phyloP scores from a whole-genome alignment of 768 basidiomycete species.

The Mycena epipterygia region DNA sequence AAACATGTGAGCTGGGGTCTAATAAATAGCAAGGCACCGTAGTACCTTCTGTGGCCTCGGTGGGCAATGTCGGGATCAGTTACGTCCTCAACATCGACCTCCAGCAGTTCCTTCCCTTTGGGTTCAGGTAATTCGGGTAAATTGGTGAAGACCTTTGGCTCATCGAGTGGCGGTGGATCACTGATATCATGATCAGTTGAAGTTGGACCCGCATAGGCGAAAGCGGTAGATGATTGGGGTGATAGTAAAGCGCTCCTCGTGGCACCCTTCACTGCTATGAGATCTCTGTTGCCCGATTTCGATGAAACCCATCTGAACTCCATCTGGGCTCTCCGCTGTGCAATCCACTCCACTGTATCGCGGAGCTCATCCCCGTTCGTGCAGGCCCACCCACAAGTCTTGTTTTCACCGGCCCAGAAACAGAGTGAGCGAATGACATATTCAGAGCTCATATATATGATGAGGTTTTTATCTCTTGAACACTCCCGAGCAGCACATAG shows the following conservation, averaged over 20 bases:
- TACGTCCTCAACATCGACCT: neutral
- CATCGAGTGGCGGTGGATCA: too few species aligned
- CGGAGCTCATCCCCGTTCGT: neutral
- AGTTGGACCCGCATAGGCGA: too few species aligned
- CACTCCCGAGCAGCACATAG: too few species aligned
- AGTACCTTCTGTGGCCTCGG: neutral
- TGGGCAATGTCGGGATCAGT: neutral
- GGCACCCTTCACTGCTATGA: neutral
- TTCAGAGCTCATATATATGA: neutral
- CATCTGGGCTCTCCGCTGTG: neutral
- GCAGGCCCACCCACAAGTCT: neutral
- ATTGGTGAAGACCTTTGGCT: neutral
- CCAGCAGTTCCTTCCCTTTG: neutral
- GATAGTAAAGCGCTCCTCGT: neutral
- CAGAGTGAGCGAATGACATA: constrained; percentile 4
- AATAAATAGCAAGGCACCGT: neutral
- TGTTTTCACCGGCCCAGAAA: constrained; percentile 6
- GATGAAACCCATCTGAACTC: too few species aligned
- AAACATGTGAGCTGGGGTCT: too few species aligned
- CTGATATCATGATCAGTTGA: neutral
- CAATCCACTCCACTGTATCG: neutral
- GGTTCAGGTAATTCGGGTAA: neutral
- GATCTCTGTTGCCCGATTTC: neutral
- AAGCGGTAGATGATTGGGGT: too few species aligned
- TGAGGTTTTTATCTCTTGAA: too few species aligned